Percentiles rank a stretch among this genome's conserved stretches.
Conservation (phyloP, 345 rosid genomes). For the Gossypium mustelinum region DNA sequence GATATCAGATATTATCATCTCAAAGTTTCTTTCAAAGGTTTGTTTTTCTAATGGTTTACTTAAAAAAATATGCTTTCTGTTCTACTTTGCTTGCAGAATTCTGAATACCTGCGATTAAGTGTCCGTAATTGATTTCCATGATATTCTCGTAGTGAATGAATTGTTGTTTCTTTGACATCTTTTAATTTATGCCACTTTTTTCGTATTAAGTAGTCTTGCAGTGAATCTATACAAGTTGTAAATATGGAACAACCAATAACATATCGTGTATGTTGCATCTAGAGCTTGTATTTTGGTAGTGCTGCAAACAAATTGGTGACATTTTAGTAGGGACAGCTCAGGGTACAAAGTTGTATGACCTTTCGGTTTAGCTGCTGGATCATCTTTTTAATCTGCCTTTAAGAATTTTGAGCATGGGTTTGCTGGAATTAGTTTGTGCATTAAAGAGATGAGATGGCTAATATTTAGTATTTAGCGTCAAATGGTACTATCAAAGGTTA, state of each 20-base stretch:
- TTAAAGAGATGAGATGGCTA: not conserved
- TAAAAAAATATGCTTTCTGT: not conserved
- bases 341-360: not conserved
- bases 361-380: not conserved
- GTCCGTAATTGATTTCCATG: not conserved
- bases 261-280: not conserved
- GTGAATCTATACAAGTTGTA: not conserved
- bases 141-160: not conserved
- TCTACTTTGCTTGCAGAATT: not conserved
- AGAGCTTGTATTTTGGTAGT: not conserved
- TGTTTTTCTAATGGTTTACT: conserved; percentile 15
- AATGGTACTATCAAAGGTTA: not conserved
- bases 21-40: conserved; percentile 92
- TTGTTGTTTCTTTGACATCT: not conserved
- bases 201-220: not conserved
- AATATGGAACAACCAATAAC: not conserved
- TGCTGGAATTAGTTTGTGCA: not conserved
- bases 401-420: not conserved
- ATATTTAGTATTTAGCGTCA: not conserved
- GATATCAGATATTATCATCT: conserved; percentile 76
- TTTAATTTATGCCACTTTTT: not conserved
- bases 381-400: not conserved
- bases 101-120: not conserved
- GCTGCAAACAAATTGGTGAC: not conserved
- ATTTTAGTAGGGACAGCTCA: not conserved